These are phyloP conservation scores for Eruca vesicaria DNA, from an alignment of 441 rosid genomes.

Conservation along the genomic window DNA sequence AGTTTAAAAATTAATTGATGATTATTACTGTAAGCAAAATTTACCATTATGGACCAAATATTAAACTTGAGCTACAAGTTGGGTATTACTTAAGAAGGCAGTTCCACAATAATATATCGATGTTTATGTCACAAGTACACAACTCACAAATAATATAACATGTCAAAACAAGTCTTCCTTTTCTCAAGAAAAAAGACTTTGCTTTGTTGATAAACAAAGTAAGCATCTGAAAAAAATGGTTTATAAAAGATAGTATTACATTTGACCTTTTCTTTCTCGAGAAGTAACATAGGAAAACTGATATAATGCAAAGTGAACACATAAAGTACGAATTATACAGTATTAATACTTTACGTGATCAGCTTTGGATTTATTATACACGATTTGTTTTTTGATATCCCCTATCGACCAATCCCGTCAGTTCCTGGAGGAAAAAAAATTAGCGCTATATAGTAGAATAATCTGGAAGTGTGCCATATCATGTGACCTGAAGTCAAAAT, in stretches of 20 bases:
- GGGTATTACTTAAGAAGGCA: neutral
- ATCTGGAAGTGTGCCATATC: too few species aligned
- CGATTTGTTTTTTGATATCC: too few species aligned
- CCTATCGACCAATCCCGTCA: too few species aligned
- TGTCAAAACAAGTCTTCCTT: neutral
- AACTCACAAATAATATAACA: neutral
- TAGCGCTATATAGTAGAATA: too few species aligned
- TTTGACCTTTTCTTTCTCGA: neutral
- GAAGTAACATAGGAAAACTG: neutral
- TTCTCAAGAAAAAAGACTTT: neutral
- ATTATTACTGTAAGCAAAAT: neutral
- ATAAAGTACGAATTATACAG: neutral
- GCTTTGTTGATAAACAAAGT: neutral
- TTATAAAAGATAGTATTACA: neutral
- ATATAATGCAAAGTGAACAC: neutral
- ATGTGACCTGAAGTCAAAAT: too few species aligned
- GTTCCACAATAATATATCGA: neutral
- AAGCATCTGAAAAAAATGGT: neutral
- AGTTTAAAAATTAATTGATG: too few species aligned
- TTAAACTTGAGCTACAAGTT: neutral
- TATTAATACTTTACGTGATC: neutral
- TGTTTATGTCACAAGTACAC: neutral
- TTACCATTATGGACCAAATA: neutral
- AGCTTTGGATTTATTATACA: neutral
- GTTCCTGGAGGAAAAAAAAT: too few species aligned